phyloP scores from a whole-genome alignment of 2,329 filamentous ascomycete genomes.

The Metarhizium humberi region DNA sequence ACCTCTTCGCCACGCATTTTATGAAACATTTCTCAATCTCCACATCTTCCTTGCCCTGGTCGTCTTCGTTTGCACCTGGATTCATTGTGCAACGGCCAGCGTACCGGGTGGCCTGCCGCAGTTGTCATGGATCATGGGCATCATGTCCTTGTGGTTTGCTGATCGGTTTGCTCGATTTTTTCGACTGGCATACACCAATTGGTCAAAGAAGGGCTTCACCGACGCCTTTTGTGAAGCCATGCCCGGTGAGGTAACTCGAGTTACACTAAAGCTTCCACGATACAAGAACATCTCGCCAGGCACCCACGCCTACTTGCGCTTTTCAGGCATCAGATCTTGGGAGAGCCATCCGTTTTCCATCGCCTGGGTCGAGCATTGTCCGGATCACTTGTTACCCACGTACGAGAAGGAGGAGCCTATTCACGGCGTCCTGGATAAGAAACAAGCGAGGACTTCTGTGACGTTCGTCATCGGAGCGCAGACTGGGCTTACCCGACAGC shows the following conservation, averaged over 20 bases:
- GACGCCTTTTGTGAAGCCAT: slow-evolving; percentile 58
- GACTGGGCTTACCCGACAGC: slow-evolving; percentile 75
- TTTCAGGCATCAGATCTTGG: slow-evolving; percentile 56
- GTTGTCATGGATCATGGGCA: slow-evolving; percentile 62
- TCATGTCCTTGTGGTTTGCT: slow-evolving; percentile 66
- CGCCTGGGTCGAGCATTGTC: slow-evolving; percentile 57
- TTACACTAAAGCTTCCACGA: slow-evolving; percentile 60
- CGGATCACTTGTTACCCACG: slow-evolving; percentile 27
- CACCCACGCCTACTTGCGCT: slow-evolving; percentile 66
- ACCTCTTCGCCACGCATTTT: slow-evolving; percentile 84
- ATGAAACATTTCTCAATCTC: slow-evolving; percentile 86
- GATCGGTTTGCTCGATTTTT: slow-evolving; percentile 59
- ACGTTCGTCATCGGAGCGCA: slow-evolving; percentile 82
- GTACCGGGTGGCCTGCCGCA: slow-evolving; percentile 55
- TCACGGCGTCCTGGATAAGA: slow-evolving; percentile 28
- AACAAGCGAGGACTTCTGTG: slow-evolving; percentile 43
- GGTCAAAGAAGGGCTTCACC: slow-evolving; percentile 47
- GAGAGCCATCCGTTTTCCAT: slow-evolving; percentile 73
- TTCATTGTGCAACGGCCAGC: slow-evolving; percentile 63
- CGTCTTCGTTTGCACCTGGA: slow-evolving; percentile 61
- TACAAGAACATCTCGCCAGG: slow-evolving; percentile 59
- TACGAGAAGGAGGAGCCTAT: slow-evolving; percentile 33
- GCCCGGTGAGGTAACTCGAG: slow-evolving; percentile 59
- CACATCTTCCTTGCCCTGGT: slow-evolving; percentile 70
- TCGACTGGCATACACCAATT: slow-evolving; percentile 58